A percentile compares a stretch with the other conserved stretches of the same genome.
These are phyloP conservation scores for Vitellaria paradoxa DNA, from an alignment of 179 eudicot genomes.

Conservation along the genomic window DNA sequence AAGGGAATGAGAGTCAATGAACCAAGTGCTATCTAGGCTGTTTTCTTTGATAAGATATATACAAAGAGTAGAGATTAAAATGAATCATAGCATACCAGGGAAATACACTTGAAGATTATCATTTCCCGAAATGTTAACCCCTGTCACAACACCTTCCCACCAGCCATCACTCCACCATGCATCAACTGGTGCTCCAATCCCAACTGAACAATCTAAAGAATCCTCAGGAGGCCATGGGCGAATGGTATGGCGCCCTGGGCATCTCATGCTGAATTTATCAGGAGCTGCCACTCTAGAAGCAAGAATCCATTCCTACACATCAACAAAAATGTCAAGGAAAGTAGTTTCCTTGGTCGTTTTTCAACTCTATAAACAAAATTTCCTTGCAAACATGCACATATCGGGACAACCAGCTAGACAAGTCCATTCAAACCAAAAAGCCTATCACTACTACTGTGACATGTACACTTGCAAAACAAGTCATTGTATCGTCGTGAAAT, in stretches of 20 bases:
- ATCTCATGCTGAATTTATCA: constrained; percentile 43
- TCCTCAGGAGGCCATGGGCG: constrained; percentile 52
- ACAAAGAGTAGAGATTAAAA: neutral
- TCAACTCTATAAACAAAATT: constrained; percentile 1
- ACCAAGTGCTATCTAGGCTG: neutral
- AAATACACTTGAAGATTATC: constrained; percentile 37
- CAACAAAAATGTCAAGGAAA: neutral
- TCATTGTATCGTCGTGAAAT: neutral
- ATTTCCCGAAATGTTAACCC: constrained; percentile 12
- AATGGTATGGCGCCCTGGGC: constrained; percentile 41
- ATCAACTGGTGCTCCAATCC: constrained; percentile 38
- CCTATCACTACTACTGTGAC: neutral
- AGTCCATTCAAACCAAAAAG: neutral
- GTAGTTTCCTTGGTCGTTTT: neutral
- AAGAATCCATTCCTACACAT: constrained; percentile 51
- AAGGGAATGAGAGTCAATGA: neutral
- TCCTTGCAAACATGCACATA: neutral
- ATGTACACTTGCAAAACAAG: neutral
- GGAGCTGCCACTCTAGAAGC: constrained; percentile 44
- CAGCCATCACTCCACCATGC: constrained; percentile 52
- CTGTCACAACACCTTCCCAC: constrained; percentile 45
- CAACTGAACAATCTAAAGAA: constrained; percentile 19
- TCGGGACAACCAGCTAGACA: neutral
- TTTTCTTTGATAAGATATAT: neutral
- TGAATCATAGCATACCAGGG: constrained; percentile 37